Evolutionary conservation across 148 eudicot species (phyloP).

Genomic region (Camellia granthamiana): DNA sequence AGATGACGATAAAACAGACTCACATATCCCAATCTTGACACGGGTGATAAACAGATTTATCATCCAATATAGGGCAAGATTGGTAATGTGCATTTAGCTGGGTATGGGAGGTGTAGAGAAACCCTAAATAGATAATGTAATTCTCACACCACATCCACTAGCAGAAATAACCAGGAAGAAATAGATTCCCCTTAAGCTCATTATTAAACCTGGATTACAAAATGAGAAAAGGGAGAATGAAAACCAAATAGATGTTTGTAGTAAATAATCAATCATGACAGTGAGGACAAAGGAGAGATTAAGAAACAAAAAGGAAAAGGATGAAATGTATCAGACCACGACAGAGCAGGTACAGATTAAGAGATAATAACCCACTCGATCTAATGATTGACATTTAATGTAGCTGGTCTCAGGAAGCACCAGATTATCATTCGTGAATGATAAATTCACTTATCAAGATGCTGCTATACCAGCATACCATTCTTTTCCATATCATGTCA

Average conservation of each 20-base stretch:
- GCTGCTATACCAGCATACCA: no score
- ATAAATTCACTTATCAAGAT: no score
- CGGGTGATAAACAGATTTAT: neutral
- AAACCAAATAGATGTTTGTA: neutral
- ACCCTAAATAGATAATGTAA: neutral
- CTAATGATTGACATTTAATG: no score
- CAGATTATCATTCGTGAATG: no score
- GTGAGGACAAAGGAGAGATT: neutral
- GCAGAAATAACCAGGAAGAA: neutral
- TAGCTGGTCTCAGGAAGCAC: no score
- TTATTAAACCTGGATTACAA: neutral
- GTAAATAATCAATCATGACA: neutral
- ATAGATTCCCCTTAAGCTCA: neutral
- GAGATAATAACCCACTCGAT: no score
- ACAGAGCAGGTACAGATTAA: neutral
- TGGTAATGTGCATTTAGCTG: slow-evolving; percentile 11
- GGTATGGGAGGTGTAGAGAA: slow-evolving; percentile 21
- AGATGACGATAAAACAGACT: no score
- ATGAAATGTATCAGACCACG: neutral
- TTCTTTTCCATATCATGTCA: no score
- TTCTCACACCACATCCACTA: slow-evolving; percentile 13
- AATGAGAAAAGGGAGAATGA: neutral
- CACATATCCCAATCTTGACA: no score
- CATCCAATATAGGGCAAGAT: slow-evolving; percentile 1
- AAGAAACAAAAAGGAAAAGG: no score